Conservation (phyloP, 768 basidiomycete genomes). For the Thelephora aurantiotincta region DNA sequence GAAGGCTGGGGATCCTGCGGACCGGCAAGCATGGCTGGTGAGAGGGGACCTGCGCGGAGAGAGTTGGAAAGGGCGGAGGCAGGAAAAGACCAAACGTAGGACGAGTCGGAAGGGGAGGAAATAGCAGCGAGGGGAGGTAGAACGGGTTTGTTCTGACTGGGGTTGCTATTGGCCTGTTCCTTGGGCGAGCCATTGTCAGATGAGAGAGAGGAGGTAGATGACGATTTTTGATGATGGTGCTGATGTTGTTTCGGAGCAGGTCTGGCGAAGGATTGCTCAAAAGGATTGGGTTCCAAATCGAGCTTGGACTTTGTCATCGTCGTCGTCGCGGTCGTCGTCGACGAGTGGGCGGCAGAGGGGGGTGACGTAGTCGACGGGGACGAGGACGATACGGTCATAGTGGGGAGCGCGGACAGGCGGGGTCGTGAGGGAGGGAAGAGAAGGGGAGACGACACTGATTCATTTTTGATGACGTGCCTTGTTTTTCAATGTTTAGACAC, state of each 20-base stretch:
- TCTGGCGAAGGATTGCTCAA: constrained; percentile 80
- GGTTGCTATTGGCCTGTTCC: constrained; percentile 12
- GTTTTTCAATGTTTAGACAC: too few relatives aligned
- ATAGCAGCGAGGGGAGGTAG: constrained; percentile 75
- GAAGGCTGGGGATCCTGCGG: constrained; percentile 38
- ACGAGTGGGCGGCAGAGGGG: too few relatives aligned
- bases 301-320: constrained; percentile 12
- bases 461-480: too few relatives aligned
- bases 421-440: too few relatives aligned
- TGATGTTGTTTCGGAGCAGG: constrained; percentile 20
- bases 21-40: constrained; percentile 91
- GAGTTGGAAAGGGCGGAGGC: constrained; percentile 50
- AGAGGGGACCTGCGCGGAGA: constrained; percentile 84
- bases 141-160: constrained; percentile 30
- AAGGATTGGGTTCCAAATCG: constrained; percentile 40
- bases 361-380: too few relatives aligned
- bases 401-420: too few relatives aligned
- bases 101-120: constrained; percentile 49
- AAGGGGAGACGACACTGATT: too few relatives aligned
- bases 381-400: too few relatives aligned
- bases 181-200: constrained; percentile 13
- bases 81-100: constrained; percentile 49
- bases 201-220: constrained; percentile 16
- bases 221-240: constrained; percentile 16
- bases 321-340: too few relatives aligned